A percentile compares a stretch with the other conserved stretches of the same genome.
Conservation (phyloP, 768 basidiomycete genomes). For the Lactifluus echinatus region DNA sequence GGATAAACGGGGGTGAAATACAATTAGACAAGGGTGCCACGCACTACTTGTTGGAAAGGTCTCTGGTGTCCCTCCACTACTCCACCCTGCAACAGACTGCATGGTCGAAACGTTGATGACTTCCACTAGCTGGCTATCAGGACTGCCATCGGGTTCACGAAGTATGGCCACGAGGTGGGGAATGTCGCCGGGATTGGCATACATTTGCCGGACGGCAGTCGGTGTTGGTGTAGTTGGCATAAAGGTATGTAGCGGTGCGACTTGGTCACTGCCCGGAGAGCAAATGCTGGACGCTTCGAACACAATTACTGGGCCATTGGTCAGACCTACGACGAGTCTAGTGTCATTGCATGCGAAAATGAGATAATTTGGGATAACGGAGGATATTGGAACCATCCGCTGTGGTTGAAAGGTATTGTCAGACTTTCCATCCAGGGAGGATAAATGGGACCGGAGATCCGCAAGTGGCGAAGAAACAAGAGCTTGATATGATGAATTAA, state of each 20-base stretch:
- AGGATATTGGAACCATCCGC: constrained; percentile 37
- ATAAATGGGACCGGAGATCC: constrained; percentile 49
- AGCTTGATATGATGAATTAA: constrained; percentile 30
- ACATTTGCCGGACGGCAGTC: constrained; percentile 43
- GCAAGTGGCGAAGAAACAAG: constrained; percentile 52
- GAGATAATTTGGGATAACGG: constrained; percentile 44
- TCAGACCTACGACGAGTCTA: constrained; percentile 48
- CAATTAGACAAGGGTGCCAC: constrained; percentile 23
- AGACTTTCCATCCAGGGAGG: constrained; percentile 32
- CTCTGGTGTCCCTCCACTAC: constrained; percentile 39
- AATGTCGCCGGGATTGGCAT: constrained; percentile 57
- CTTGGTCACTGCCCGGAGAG: constrained; percentile 33
- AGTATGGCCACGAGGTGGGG: constrained; percentile 54
- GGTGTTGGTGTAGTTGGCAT: constrained; percentile 31
- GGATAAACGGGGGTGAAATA: constrained; percentile 13
- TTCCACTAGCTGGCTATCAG: constrained; percentile 40
- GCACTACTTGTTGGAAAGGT: constrained; percentile 51
- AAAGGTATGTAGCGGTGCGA: constrained; percentile 43
- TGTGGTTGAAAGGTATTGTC: constrained; percentile 41
- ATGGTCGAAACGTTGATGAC: constrained; percentile 51
- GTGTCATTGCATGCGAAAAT: constrained; percentile 52
- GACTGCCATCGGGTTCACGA: constrained; percentile 28
- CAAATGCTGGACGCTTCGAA: constrained; percentile 51
- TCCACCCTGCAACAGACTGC: constrained; percentile 41
- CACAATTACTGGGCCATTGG: constrained; percentile 49